phyloP scores from a whole-genome alignment of 768 basidiomycete species.

The Hygrophoropsis aurantiaca region DNA sequence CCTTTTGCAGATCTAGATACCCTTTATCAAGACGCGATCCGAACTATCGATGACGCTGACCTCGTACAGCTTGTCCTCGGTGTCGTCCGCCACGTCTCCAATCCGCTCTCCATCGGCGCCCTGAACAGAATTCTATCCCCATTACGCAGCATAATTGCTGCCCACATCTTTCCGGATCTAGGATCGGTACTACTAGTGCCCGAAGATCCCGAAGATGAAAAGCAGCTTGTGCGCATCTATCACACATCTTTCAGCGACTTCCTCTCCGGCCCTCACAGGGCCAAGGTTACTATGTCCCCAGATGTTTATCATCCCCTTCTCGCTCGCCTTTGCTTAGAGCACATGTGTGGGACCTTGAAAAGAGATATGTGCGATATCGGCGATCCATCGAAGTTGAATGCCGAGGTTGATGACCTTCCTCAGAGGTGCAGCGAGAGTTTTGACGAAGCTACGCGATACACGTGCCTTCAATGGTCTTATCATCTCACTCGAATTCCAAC shows the following conservation, averaged over 20 bases:
- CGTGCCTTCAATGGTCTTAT: slow-evolving; percentile 22
- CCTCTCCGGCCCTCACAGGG: slow-evolving; percentile 13
- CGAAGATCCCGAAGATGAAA: slow-evolving; percentile 6
- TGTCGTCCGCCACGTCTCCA: slow-evolving; percentile 15
- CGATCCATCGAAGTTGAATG: slow-evolving; percentile 10
- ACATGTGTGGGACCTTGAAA: slow-evolving; percentile 13
- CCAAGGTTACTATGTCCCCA: slow-evolving; percentile 11
- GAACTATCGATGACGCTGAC: no score
- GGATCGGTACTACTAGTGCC: slow-evolving; percentile 14
- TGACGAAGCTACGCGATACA: slow-evolving; percentile 15
- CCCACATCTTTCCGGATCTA: no score
- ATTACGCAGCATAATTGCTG: slow-evolving; percentile 5
- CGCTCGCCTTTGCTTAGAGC: slow-evolving; percentile 14
- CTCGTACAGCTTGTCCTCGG: no score
- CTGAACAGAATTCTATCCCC: slow-evolving; percentile 12
- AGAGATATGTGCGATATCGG: slow-evolving; percentile 13
- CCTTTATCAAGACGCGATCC: slow-evolving; percentile 15
- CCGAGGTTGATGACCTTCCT: no score
- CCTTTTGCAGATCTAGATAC: slow-evolving; percentile 15
- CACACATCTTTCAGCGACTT: slow-evolving; percentile 22
- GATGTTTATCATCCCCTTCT: slow-evolving; percentile 10
- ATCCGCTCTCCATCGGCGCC: slow-evolving; percentile 12
- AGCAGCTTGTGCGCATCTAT: slow-evolving; percentile 14
- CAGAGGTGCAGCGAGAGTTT: slow-evolving; percentile 12
- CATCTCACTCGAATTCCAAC: slow-evolving; percentile 10